Conservation (phyloP, 2,329 filamentous ascomycete species). For the Stemphylium beticola region DNA sequence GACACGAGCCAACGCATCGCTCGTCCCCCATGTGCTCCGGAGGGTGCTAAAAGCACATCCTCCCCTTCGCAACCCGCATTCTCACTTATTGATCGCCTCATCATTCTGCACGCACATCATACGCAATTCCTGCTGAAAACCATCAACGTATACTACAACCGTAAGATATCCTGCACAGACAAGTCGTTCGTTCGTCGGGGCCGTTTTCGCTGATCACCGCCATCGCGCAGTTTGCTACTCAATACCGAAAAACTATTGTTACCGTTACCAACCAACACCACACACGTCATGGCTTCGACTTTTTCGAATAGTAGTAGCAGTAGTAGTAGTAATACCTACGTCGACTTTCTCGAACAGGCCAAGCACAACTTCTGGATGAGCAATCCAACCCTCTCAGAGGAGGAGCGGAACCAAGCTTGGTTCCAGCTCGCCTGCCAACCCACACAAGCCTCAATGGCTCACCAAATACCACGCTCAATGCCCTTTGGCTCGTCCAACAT, state of each 20-base stretch:
- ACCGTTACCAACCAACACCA: slow-evolving; percentile 7
- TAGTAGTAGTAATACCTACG: slow-evolving; percentile 23
- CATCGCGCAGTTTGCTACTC: neutral
- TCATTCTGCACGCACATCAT: slow-evolving; percentile 24
- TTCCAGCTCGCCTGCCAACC: slow-evolving; percentile 30
- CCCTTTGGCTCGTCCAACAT: slow-evolving; percentile 30
- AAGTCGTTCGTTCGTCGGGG: slow-evolving; percentile 4
- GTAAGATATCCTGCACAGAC: slow-evolving; percentile 27
- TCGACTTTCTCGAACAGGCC: slow-evolving; percentile 44
- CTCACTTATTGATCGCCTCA: slow-evolving; percentile 39
- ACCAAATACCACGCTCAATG: slow-evolving; percentile 46
- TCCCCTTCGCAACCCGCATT: slow-evolving; percentile 30
- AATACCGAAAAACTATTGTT: neutral
- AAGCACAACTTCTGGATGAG: slow-evolving; percentile 45
- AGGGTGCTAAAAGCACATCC: slow-evolving; percentile 36
- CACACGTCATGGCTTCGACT: slow-evolving; percentile 36
- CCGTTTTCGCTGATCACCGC: slow-evolving; percentile 32
- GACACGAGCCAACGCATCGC: slow-evolving; percentile 46
- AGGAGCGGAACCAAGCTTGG: slow-evolving; percentile 47
- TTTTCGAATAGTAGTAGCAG: slow-evolving; percentile 24
- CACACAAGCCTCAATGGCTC: slow-evolving; percentile 28
- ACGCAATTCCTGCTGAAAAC: slow-evolving; percentile 6
- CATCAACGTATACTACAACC: slow-evolving; percentile 6
- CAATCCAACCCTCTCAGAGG: slow-evolving; percentile 42
- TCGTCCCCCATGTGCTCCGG: slow-evolving; percentile 10